These are phyloP conservation scores for Zymoseptoria passerinii DNA, from an alignment of 2,329 filamentous ascomycete species.

Conservation along the genomic window DNA sequence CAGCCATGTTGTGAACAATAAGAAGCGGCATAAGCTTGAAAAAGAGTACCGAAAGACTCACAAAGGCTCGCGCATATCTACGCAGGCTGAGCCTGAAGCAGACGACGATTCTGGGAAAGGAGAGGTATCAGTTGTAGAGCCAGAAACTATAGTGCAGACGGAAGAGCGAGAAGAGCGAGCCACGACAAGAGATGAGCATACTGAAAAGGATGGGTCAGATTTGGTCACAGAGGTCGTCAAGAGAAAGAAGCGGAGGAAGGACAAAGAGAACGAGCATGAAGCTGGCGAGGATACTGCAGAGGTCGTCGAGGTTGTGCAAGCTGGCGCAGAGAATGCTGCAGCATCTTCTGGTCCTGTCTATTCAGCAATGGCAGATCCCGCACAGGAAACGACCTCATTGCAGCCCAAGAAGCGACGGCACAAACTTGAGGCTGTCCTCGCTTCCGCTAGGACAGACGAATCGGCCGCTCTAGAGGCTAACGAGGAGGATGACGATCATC, in stretches of 20 bases:
- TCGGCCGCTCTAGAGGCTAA: conserved; percentile 28
- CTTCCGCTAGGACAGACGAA: conserved; percentile 13
- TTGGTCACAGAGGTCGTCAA: neutral
- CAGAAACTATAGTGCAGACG: conserved; percentile 1
- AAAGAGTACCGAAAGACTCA: conserved; percentile 26
- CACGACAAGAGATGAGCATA: neutral
- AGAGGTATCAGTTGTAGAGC: neutral
- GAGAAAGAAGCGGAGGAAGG: conserved; percentile 1
- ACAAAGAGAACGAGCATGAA: neutral
- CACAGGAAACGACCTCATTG: neutral
- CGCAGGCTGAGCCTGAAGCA: conserved; percentile 23
- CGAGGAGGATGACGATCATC: conserved; percentile 21
- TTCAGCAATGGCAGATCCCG: neutral
- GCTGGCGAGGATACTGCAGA: neutral
- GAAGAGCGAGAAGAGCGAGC: neutral
- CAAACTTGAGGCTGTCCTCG: conserved; percentile 29
- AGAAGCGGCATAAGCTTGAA: conserved; percentile 29
- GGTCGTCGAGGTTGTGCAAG: neutral
- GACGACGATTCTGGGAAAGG: conserved; percentile 18
- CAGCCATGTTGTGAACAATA: conserved; percentile 19
- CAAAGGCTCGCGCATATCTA: conserved; percentile 15
- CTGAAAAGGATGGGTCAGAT: neutral
- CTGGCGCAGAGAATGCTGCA: neutral
- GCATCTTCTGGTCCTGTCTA: neutral
- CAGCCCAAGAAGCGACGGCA: conserved; percentile 43